Evolutionary conservation across 2,329 filamentous ascomycete species (phyloP), one percentile per base, ranked within the genome.

Genomic region (Ophiostoma ulmi): DNA sequence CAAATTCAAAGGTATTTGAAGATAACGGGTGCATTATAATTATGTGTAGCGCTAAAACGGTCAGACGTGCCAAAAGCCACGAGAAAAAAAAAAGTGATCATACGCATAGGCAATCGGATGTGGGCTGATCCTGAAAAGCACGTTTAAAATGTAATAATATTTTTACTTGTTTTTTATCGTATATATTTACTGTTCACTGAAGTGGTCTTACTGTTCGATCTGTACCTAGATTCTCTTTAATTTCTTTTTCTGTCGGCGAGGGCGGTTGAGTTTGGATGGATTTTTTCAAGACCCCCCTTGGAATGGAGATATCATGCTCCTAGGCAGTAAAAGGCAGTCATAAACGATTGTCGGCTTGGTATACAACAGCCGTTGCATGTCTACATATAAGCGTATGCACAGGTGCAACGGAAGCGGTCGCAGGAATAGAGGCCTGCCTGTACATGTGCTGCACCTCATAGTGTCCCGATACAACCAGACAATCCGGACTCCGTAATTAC

Each of bases 161-260:
- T 26, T 22, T 55, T 55, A 17, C 13, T 55, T 22, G 3, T 22
- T 55, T 22, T 8, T 6, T 1, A 5, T 1, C 17, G n/a, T 58
- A 22, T 3, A 17, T 48, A 1, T 48, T n/a, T 7, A n/a, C 44
- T 6, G 44, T 48, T 17, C 8, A 20, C 17, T 17, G 44, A 6
- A 48, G 44, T 20, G 44, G 44, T 48, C 17, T n/a, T 48, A 48
- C n/a, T 48, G 44, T n/a, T 48, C 17, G 44, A 48, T 48, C n/a
- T 66, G 64, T 22, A 48, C 14, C 39, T 68, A 22, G 13, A 14
- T 68, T 38, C 52, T 20, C 7, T 58, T 35, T 69, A 31, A 14
- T n/a, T 69, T 63, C 44, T 67, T 66, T 35, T 64, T 38, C 36
- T 26, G n/a, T 58, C 52, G 52, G 52, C 52, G 52, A 58, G 52